Conservation (phyloP, 2,329 filamentous ascomycete species). For the Nemania sp. region DNA sequence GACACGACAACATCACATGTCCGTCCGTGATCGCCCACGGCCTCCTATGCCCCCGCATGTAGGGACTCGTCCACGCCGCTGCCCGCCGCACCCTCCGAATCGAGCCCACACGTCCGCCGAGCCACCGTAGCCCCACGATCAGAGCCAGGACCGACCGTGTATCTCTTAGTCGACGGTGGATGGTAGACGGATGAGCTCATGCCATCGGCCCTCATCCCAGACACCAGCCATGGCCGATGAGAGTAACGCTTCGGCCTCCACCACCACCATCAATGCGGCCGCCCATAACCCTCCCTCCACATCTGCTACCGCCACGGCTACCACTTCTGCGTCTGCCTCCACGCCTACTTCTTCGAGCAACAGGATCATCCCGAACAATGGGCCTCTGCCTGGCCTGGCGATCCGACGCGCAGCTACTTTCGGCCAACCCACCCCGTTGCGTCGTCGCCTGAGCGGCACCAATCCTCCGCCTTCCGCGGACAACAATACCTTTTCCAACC, state of each 20-base stretch:
- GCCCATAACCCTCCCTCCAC: conserved; percentile 15
- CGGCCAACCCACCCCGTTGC: conserved; percentile 41
- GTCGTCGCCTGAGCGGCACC: conserved; percentile 33
- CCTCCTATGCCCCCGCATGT: conserved; percentile 10
- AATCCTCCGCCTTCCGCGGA: conserved; percentile 24
- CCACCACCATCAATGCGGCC: conserved; percentile 30
- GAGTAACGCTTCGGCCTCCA: conserved; percentile 32
- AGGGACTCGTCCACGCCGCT: not conserved
- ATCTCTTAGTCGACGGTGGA: not conserved
- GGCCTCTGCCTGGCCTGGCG: conserved; percentile 41
- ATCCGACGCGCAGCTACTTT: conserved; percentile 50
- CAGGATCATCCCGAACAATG: conserved; percentile 1
- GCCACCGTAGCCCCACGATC: not conserved
- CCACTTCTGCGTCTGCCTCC: not conserved
- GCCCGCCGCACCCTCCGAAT: no score
- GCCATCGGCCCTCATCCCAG: conserved; percentile 16
- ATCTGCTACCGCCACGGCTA: not conserved
- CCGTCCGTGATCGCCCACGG: not conserved
- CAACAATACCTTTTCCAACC: conserved; percentile 34
- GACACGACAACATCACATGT: conserved; percentile 4
- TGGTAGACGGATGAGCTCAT: conserved; percentile 26
- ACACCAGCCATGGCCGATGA: conserved; percentile 39
- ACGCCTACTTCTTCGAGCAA: conserved; percentile 11
- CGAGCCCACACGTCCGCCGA: not conserved
- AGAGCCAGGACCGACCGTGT: not conserved